phyloP scores from a whole-genome alignment of 2,329 filamentous ascomycete species.

The Neofusicoccum sp. region DNA sequence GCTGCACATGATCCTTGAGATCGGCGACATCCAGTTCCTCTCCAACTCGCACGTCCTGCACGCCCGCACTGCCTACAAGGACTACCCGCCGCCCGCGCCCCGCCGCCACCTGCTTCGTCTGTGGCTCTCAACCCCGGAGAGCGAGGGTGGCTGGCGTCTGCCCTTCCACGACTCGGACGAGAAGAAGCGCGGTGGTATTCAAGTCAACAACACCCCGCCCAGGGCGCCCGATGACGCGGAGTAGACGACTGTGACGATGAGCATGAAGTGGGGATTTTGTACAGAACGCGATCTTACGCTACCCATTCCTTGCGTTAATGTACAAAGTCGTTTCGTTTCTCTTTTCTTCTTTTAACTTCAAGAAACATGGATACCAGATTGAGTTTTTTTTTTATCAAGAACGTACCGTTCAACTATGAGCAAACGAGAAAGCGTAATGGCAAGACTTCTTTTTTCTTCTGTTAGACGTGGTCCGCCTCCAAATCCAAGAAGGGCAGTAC shows the following conservation, averaged over 20 bases:
- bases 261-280: neutral
- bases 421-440: neutral
- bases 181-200: constrained; percentile 87
- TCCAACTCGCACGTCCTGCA: constrained; percentile 81
- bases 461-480: no score
- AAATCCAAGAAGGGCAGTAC: no score
- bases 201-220: constrained; percentile 79
- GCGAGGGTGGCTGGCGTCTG: constrained; percentile 81
- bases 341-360: neutral
- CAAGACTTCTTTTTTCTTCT: no score
- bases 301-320: no score
- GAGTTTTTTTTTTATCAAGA: neutral
- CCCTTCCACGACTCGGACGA: constrained; percentile 80
- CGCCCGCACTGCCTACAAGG: constrained; percentile 78
- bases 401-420: neutral
- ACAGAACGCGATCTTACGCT: neutral
- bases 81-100: constrained; percentile 68
- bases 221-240: constrained; percentile 77
- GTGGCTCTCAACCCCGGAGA: constrained; percentile 81
- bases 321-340: neutral
- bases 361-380: constrained; percentile 6
- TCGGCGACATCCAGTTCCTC: constrained; percentile 87
- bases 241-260: constrained; percentile 45
- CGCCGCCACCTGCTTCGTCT: constrained; percentile 78
- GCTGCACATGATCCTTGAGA: constrained; percentile 82